phyloP scores from a whole-genome alignment of 2,329 filamentous ascomycete genomes.

The Botrytis fabae region DNA sequence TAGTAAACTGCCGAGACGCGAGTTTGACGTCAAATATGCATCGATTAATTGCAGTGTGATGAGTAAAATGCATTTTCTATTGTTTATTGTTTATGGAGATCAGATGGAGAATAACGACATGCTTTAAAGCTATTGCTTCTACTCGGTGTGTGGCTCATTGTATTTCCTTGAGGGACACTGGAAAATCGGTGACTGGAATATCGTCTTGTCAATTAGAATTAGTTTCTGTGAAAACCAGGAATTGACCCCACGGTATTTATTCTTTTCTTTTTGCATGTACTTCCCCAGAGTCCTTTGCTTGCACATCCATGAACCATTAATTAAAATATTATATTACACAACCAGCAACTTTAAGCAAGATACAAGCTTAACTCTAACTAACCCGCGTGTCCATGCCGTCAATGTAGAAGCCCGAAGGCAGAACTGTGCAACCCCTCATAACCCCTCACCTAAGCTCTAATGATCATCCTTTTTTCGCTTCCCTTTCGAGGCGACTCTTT shows the following conservation, averaged over 20 bases:
- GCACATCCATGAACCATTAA: not conserved
- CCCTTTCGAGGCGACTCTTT: not conserved
- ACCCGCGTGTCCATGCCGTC: not conserved
- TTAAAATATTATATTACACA: not conserved
- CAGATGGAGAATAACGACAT: not conserved
- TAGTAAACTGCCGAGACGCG: not conserved
- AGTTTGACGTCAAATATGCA: constrained; percentile 6
- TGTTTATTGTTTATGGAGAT: not conserved
- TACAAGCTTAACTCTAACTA: not conserved
- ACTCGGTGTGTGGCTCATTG: not conserved
- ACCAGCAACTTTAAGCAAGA: not conserved
- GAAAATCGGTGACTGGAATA: not conserved
- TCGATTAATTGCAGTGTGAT: not conserved
- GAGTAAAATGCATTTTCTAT: not conserved
- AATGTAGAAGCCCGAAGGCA: not conserved
- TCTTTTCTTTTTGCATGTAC: not conserved
- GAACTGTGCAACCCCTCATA: not conserved
- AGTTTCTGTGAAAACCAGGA: not conserved
- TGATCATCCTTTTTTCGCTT: not conserved
- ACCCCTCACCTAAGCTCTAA: not conserved
- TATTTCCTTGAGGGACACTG: not conserved
- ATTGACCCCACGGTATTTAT: not conserved
- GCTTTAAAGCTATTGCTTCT: not conserved
- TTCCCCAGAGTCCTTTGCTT: not conserved
- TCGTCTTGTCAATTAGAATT: not conserved